Percentiles rank a stretch among this genome's conserved stretches.
Evolutionary conservation across 768 basidiomycete genomes (phyloP).

Genomic region (Tylopilus sp.): DNA sequence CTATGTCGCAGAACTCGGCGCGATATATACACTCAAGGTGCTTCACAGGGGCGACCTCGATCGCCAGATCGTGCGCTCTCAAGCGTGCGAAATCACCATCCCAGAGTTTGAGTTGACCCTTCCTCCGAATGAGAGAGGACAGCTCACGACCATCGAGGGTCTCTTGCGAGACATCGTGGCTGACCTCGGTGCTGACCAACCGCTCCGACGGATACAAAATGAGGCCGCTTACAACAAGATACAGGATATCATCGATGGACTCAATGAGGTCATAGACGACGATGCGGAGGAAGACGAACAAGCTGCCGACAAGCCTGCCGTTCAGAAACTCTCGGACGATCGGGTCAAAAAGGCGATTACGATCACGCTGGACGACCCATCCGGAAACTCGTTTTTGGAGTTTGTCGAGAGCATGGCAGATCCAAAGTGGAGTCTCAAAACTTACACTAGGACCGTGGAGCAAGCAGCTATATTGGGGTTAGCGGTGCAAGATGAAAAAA

Average conservation of each 20-base stretch:
- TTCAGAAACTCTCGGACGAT: constrained; percentile 37
- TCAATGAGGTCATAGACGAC: constrained; percentile 63
- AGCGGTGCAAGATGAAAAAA: constrained; percentile 45
- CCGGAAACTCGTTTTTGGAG: constrained; percentile 96
- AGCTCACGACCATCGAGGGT: constrained; percentile 94
- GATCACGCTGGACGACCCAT: constrained; percentile 83
- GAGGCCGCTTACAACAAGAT: constrained; percentile 71
- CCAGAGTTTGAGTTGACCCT: constrained; percentile 91
- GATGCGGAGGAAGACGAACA: constrained; percentile 44
- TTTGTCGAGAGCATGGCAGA: constrained; percentile 84
- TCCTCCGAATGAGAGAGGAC: constrained; percentile 75
- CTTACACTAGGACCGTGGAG: constrained; percentile 72
- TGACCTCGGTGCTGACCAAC: constrained; percentile 81
- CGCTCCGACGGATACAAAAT: constrained; percentile 76
- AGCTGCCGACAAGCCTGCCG: constrained; percentile 25
- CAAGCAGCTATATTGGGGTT: constrained; percentile 84
- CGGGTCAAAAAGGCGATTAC: constrained; percentile 72
- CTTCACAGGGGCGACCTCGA: constrained; percentile 75
- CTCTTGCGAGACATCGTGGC: constrained; percentile 77
- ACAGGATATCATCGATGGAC: constrained; percentile 62
- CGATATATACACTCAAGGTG: constrained; percentile 75
- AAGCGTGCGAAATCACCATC: constrained; percentile 74
- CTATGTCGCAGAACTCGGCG: constrained; percentile 65
- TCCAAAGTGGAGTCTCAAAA: constrained; percentile 87
- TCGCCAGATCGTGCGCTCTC: constrained; percentile 90